phyloP scores from a whole-genome alignment of 768 basidiomycete genomes.

The Coprinellus micaceus region DNA sequence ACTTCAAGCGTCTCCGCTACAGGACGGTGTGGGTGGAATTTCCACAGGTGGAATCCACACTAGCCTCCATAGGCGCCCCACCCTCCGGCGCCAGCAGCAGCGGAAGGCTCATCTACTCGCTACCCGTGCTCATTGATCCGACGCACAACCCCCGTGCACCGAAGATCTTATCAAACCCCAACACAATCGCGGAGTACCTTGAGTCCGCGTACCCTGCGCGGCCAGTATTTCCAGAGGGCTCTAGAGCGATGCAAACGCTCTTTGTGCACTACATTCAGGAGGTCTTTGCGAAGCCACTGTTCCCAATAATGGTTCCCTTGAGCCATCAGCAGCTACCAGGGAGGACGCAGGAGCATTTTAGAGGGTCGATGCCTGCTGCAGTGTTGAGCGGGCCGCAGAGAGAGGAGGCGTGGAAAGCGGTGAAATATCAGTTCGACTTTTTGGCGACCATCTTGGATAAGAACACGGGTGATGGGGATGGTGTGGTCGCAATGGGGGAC shows the following conservation, averaged over 20 bases:
- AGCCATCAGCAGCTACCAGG: conserved; percentile 59
- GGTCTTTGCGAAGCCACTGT: conserved; percentile 58
- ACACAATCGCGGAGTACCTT: conserved; percentile 68
- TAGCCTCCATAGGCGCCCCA: conserved; percentile 56
- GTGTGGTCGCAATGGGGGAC: conserved; percentile 59
- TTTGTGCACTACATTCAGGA: conserved; percentile 72
- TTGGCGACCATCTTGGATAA: conserved; percentile 65
- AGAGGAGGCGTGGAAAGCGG: conserved; percentile 62
- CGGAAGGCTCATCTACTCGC: conserved; percentile 59
- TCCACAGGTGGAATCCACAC: conserved; percentile 59
- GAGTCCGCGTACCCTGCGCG: conserved; percentile 66
- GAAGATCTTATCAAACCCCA: conserved; percentile 53
- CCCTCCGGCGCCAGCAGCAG: conserved; percentile 52
- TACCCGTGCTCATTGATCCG: conserved; percentile 68
- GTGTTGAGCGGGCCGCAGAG: conserved; percentile 39
- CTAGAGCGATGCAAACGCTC: conserved; percentile 61
- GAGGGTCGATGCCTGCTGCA: conserved; percentile 16
- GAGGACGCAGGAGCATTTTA: conserved; percentile 52
- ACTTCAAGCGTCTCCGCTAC: conserved; percentile 70
- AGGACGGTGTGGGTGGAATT: conserved; percentile 70
- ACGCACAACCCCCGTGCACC: conserved; percentile 40
- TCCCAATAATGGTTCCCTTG: conserved; percentile 67
- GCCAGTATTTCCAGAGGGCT: conserved; percentile 67
- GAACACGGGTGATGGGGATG: conserved; percentile 60
- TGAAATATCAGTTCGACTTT: conserved; percentile 65